Evolutionary conservation across 192 early-diverging fungal genomes (phyloP).

Genomic region (Gamsiella multidivaricata): DNA sequence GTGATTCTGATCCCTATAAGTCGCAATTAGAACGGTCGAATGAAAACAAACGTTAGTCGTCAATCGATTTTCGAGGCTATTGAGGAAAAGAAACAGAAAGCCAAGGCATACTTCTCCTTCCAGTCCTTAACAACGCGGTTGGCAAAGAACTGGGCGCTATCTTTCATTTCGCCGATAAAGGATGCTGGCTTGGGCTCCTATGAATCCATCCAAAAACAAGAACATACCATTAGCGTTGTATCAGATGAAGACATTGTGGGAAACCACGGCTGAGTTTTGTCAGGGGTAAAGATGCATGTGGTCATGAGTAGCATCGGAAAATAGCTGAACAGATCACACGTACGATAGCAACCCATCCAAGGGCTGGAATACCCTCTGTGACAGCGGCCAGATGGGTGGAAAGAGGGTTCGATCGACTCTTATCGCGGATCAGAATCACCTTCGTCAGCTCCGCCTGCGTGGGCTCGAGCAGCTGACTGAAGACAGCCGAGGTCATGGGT

Average conservation of each 20-base stretch:
- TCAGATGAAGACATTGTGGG: not conserved
- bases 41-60: no score
- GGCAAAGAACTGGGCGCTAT: conserved; percentile 91
- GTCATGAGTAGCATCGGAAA: not conserved
- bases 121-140: conserved; percentile 91
- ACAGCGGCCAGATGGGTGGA: conserved; percentile 88
- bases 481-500: conserved; percentile 60
- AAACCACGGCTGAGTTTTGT: not conserved
- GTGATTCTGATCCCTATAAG: conserved; percentile 76
- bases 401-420: conserved; percentile 77
- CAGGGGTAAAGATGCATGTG: not conserved
- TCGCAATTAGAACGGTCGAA: no score
- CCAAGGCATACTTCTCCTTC: conserved; percentile 86
- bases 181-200: conserved; percentile 89
- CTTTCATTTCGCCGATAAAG: conserved; percentile 89
- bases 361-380: conserved; percentile 88
- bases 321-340: conserved; percentile 14
- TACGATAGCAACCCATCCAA: conserved; percentile 92
- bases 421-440: conserved; percentile 77
- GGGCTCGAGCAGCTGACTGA: conserved; percentile 74
- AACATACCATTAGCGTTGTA: not conserved
- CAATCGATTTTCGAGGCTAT: no score
- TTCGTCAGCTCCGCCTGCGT: conserved; percentile 75
- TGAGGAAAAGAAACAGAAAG: not conserved
- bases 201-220: not conserved